phyloP scores from a whole-genome alignment of 805 yeast species.

The Metschnikowia borealis region DNA sequence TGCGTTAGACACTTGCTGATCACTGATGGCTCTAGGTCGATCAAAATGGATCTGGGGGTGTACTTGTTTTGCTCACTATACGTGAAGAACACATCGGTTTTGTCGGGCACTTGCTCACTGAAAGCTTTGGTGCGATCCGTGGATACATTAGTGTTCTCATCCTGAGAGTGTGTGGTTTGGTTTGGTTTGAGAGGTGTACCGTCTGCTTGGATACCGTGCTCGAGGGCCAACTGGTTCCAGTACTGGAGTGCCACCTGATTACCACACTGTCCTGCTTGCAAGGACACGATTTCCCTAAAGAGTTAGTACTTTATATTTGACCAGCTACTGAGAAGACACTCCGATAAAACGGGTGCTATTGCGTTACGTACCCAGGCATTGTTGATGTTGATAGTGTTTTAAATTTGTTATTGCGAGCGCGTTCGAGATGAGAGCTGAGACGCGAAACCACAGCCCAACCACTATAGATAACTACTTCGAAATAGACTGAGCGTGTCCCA shows the following conservation, averaged over 20 bases:
- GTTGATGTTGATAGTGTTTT: slow-evolving; percentile 7
- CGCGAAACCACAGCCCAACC: not conserved
- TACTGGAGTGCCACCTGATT: slow-evolving; percentile 91
- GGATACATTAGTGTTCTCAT: not conserved
- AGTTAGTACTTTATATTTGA: slow-evolving; percentile 20
- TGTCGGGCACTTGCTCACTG: slow-evolving; percentile 44
- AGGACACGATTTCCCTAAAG: slow-evolving; percentile 58
- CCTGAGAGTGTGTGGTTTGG: not conserved
- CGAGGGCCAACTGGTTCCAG: slow-evolving; percentile 84
- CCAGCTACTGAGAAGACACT: not conserved
- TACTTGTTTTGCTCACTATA: slow-evolving; percentile 69
- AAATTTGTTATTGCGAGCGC: slow-evolving; percentile 7
- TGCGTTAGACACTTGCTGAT: slow-evolving; percentile 55
- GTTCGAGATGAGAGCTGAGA: slow-evolving; percentile 5
- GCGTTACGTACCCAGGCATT: slow-evolving; percentile 28
- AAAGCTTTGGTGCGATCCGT: slow-evolving; percentile 17
- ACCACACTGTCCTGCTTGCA: slow-evolving; percentile 92
- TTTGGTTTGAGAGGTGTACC: slow-evolving; percentile 42
- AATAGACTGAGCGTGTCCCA: too few relatives aligned
- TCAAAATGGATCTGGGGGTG: slow-evolving; percentile 81
- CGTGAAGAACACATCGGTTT: slow-evolving; percentile 80
- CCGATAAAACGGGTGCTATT: not conserved
- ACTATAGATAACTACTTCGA: too few relatives aligned
- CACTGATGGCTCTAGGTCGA: slow-evolving; percentile 91
- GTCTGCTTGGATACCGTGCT: slow-evolving; percentile 76